Percentiles rank a stretch among this genome's conserved stretches.
These are phyloP conservation scores for Pseudonectria foliicola DNA, from an alignment of 2,329 filamentous ascomycete genomes.

Conservation along the genomic window DNA sequence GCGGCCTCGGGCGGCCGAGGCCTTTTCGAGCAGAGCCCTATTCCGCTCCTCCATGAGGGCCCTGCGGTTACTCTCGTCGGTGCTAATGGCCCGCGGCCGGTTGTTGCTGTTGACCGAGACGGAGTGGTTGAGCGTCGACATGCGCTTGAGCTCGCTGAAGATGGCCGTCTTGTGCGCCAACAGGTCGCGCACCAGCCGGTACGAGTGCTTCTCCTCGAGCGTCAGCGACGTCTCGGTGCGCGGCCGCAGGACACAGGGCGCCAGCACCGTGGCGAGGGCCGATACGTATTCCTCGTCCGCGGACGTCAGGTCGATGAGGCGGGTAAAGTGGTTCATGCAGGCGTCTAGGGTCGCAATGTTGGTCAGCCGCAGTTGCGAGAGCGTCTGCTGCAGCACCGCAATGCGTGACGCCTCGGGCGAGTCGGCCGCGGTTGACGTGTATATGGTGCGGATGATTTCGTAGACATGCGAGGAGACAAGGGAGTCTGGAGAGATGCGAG, in stretches of 20 bases:
- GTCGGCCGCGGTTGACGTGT: conserved; percentile 73
- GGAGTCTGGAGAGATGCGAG: conserved; percentile 57
- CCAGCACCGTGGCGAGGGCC: conserved; percentile 65
- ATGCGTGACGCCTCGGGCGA: conserved; percentile 72
- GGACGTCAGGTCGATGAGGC: conserved; percentile 91
- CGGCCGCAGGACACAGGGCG: conserved; percentile 82
- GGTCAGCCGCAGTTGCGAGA: conserved; percentile 87
- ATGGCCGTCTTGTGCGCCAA: conserved; percentile 92
- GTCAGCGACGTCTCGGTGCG: conserved; percentile 83
- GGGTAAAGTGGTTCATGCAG: conserved; percentile 95
- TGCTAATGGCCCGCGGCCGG: conserved; percentile 81
- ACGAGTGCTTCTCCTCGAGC: conserved; percentile 90
- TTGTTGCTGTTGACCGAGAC: conserved; percentile 44
- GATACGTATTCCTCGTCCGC: conserved; percentile 82
- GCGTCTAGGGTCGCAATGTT: conserved; percentile 99
- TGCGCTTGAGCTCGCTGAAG: conserved; percentile 91
- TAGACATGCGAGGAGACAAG: conserved; percentile 97
- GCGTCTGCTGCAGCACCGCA: conserved; percentile 87
- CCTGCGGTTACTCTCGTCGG: conserved; percentile 90
- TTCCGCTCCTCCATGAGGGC: conserved; percentile 91
- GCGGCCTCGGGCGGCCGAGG: conserved; percentile 58
- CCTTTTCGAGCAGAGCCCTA: conserved; percentile 67
- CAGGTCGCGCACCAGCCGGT: conserved; percentile 83
- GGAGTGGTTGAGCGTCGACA: conserved; percentile 63
- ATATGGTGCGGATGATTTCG: conserved; percentile 97